Conservation (phyloP, 768 basidiomycete species). For the Porpolomopsis calyptriformis region DNA sequence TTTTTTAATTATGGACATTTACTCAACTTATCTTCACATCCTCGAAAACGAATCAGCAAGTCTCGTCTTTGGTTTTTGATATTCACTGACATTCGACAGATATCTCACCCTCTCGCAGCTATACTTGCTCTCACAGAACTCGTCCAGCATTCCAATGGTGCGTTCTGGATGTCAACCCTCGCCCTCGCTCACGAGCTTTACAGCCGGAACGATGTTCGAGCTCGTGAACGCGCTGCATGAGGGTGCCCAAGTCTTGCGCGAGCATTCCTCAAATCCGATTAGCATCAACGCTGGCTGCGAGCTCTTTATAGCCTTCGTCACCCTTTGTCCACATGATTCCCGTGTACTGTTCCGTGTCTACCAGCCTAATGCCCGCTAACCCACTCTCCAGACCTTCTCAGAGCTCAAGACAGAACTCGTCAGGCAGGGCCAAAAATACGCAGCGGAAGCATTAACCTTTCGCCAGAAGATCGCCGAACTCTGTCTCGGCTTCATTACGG, state of each 20-base stretch:
- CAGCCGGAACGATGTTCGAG: slow-evolving; percentile 90
- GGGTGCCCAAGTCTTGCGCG: slow-evolving; percentile 54
- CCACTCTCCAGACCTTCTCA: slow-evolving; percentile 54
- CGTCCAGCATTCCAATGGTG: slow-evolving; percentile 70
- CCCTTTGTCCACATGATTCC: slow-evolving; percentile 72
- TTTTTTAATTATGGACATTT: no score
- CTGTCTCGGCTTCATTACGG: slow-evolving; percentile 87
- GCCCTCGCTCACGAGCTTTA: slow-evolving; percentile 8
- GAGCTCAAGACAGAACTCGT: slow-evolving; percentile 78
- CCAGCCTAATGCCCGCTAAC: slow-evolving; percentile 9
- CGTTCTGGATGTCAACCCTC: slow-evolving; percentile 11
- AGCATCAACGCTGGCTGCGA: slow-evolving; percentile 84
- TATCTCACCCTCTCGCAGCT: slow-evolving; percentile 78
- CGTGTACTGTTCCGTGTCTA: slow-evolving; percentile 34
- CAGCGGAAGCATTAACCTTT: slow-evolving; percentile 70
- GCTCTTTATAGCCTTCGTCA: slow-evolving; percentile 84
- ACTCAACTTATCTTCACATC: slow-evolving; percentile 45
- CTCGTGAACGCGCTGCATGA: slow-evolving; percentile 76
- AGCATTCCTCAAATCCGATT: slow-evolving; percentile 64
- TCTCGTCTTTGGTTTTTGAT: background rate
- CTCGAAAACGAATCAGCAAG: slow-evolving; percentile 56
- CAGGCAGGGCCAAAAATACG: slow-evolving; percentile 70
- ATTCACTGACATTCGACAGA: slow-evolving; percentile 26
- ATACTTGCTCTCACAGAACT: slow-evolving; percentile 77
- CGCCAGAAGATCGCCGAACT: slow-evolving; percentile 82